Evolutionary conservation across 2,329 filamentous ascomycete species (phyloP).

Genomic region (Cladosporium oxysporum): DNA sequence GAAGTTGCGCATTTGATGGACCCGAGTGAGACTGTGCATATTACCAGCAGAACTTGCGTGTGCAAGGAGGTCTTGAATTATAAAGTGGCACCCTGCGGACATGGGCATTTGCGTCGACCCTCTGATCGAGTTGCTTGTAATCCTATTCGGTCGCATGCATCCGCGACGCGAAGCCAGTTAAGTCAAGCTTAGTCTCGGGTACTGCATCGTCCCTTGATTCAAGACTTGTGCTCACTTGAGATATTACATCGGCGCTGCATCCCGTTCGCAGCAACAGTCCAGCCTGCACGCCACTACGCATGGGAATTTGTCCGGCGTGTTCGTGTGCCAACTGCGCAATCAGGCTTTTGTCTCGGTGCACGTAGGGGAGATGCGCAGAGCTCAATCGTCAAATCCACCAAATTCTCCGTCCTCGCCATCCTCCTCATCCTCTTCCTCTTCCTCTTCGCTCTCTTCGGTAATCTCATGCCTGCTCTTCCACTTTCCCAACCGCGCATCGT

Average conservation of each 20-base stretch:
- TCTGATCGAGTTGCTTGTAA: background rate
- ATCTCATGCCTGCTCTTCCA: slow-evolving; percentile 50
- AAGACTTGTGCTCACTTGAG: background rate
- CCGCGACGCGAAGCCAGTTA: background rate
- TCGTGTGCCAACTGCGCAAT: background rate
- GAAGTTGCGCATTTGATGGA: background rate
- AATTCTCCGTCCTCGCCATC: slow-evolving; percentile 37
- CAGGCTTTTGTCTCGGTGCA: background rate
- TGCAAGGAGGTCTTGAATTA: background rate
- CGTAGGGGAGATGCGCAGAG: background rate
- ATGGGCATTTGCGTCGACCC: background rate
- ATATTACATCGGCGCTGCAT: background rate
- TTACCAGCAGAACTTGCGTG: background rate
- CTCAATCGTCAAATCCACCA: slow-evolving; percentile 66
- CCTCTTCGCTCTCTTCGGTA: slow-evolving; percentile 43
- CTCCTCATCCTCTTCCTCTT: slow-evolving; percentile 39
- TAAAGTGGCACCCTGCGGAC: background rate
- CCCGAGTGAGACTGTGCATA: background rate
- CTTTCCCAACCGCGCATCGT: slow-evolving; percentile 71
- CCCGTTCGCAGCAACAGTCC: background rate
- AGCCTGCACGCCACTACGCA: background rate
- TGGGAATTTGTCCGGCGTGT: background rate
- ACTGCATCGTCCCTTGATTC: background rate
- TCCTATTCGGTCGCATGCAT: background rate
- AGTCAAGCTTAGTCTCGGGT: background rate